Evolutionary conservation across 805 yeast species (phyloP), one percentile per base, ranked within the genome.

Genomic region (Clavispora carvajalis): DNA sequence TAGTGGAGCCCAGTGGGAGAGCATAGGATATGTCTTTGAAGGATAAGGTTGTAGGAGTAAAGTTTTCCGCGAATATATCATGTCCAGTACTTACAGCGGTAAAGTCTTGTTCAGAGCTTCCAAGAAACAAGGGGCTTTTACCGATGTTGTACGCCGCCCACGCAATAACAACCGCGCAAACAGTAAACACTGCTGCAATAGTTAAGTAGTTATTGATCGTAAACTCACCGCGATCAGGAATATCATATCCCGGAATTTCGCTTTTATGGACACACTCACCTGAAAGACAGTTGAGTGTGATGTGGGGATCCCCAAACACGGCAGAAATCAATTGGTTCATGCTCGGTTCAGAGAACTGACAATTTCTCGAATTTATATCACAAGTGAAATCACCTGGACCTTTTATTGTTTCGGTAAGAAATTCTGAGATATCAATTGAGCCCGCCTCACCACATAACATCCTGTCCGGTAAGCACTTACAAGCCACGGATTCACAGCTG

Each of bases 371-470:
- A 5, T 64, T 59, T 17, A 85, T 59, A 58, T 88, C 86, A 65
- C 99, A 93, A 3, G 79, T 65, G 54, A 93, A 89, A 47, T 85
- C 90, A 23, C 96, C 99, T 0, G 99, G 99, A 2, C 99, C 99
- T 28, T 67, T 69, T 45, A 93, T 89, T 5, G 95, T 85, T 57
- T 90, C 93, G 2, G 89, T 79, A 45, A 93, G 71, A 60, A 95
- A 93, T 41, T 91, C 98, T 1, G 95, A 82, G 22, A 93, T 86
- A 62, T 93, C 97, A 50, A 93, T 89, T 2, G 96, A 88, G 1
- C 98, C 98, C 7, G 79, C 75, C 53, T 88, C 85, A 26, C 99
- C 99, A 69, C 99, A 93, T 5, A 93, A 71, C 89, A 87, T 88
- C 51, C 88, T 76, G 18, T 79, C 98, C 1, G 98, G 96, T 24